These are phyloP conservation scores for Tympanopsis confertula DNA, from an alignment of 2,329 filamentous ascomycete genomes.

Conservation along the genomic window DNA sequence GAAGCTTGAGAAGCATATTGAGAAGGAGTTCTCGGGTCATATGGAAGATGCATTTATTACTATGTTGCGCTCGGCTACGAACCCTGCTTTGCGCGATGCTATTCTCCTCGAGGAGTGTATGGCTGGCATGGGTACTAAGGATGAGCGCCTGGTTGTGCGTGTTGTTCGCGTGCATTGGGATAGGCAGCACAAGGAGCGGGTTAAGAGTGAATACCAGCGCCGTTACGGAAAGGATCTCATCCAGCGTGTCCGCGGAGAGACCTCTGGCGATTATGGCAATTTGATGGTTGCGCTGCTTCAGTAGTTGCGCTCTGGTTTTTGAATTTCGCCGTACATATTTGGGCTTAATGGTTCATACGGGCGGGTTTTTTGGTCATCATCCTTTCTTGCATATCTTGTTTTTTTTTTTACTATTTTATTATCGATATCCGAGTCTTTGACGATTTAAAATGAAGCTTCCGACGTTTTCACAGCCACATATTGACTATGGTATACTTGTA, in stretches of 20 bases:
- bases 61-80: constrained; percentile 65
- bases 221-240: constrained; percentile 58
- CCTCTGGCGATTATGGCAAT: constrained; percentile 70
- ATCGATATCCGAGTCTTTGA: too few species aligned
- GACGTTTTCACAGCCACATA: too few species aligned
- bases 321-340: too few species aligned
- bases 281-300: constrained; percentile 58
- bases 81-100: constrained; percentile 78
- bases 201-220: constrained; percentile 67
- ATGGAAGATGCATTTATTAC: constrained; percentile 77
- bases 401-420: too few species aligned
- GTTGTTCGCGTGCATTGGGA: constrained; percentile 80
- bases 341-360: background rate
- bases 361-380: too few species aligned
- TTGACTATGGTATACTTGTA: too few species aligned
- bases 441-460: too few species aligned
- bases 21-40: constrained; percentile 77
- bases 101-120: constrained; percentile 74
- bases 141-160: constrained; percentile 65
- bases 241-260: constrained; percentile 67
- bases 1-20: constrained; percentile 62
- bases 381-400: too few species aligned
- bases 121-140: constrained; percentile 78
- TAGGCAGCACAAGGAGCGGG: constrained; percentile 57
- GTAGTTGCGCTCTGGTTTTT: constrained; percentile 5